Percentiles rank a stretch among this genome's conserved stretches.
These are phyloP conservation scores for Fusarium praegraminearum DNA, from an alignment of 2,329 filamentous ascomycete species.

Conservation along the genomic window DNA sequence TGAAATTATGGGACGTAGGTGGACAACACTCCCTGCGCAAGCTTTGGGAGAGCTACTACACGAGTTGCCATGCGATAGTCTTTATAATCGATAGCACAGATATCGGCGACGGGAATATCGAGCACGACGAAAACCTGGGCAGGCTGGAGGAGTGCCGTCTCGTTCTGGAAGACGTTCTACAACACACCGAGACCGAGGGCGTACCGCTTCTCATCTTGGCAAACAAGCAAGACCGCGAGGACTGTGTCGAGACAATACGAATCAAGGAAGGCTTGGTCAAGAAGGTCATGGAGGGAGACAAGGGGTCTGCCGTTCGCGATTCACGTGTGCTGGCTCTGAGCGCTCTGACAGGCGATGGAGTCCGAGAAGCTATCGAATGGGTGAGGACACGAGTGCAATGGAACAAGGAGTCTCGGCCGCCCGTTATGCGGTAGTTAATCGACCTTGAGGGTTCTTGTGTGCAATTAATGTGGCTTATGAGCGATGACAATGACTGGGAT, in stretches of 20 bases:
- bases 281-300: slow-evolving; percentile 95
- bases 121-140: slow-evolving; percentile 63
- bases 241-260: slow-evolving; percentile 95
- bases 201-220: slow-evolving; percentile 92
- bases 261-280: slow-evolving; percentile 98
- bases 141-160: slow-evolving; percentile 88
- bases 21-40: slow-evolving; percentile 90
- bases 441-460: background rate
- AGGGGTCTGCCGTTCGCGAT: slow-evolving; percentile 86
- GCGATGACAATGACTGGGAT: slow-evolving; percentile 28
- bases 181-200: slow-evolving; percentile 87
- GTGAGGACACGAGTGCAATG: slow-evolving; percentile 90
- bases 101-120: slow-evolving; percentile 83
- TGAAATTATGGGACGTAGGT: slow-evolving; percentile 98
- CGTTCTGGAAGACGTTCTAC: slow-evolving; percentile 90
- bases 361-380: slow-evolving; percentile 98
- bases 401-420: slow-evolving; percentile 94
- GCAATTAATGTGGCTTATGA: slow-evolving; percentile 32
- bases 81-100: slow-evolving; percentile 98
- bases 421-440: slow-evolving; percentile 86
- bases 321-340: slow-evolving; percentile 91
- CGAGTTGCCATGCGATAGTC: slow-evolving; percentile 93
- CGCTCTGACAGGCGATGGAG: slow-evolving; percentile 88
- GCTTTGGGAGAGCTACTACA: slow-evolving; percentile 97
- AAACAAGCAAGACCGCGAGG: slow-evolving; percentile 98